These are phyloP conservation scores for Monilinia fructigena DNA, from an alignment of 2,329 filamentous ascomycete genomes.

Conservation along the genomic window DNA sequence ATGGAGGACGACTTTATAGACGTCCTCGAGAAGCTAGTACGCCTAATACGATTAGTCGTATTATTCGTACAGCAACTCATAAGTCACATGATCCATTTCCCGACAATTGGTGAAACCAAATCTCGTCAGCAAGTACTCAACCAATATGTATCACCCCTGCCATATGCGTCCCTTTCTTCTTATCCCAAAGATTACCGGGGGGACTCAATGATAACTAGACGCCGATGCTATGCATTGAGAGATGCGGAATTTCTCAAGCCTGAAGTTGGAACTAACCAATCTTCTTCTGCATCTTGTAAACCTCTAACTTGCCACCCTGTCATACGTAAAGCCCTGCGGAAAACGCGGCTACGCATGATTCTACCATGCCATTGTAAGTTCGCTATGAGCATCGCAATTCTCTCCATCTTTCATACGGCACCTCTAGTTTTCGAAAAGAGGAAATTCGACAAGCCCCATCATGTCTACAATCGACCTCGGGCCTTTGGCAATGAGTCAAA, in stretches of 20 bases:
- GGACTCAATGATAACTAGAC: not conserved
- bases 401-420: conserved; percentile 11
- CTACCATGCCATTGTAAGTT: conserved; percentile 7
- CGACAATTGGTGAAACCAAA: not conserved
- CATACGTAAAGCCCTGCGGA: conserved; percentile 5
- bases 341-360: conserved; percentile 14
- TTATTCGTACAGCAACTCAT: no score
- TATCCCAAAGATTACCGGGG: not conserved
- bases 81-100: no score
- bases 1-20: no score
- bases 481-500: conserved; percentile 38
- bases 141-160: conserved; percentile 6
- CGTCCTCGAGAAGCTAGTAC: no score
- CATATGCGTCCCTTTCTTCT: conserved; percentile 1
- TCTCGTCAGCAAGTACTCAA: not conserved
- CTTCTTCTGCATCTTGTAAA: not conserved
- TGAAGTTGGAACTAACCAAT: conserved; percentile 6
- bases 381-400: conserved; percentile 10
- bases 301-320: not conserved
- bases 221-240: conserved; percentile 11
- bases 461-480: conserved; percentile 22
- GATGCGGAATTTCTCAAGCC: not conserved
- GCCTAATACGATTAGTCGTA: no score
- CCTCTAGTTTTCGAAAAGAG: conserved; percentile 17
- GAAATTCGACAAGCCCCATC: conserved; percentile 4